phyloP scores from a whole-genome alignment of 2,329 filamentous ascomycete species.

The Claviceps digitariae region DNA sequence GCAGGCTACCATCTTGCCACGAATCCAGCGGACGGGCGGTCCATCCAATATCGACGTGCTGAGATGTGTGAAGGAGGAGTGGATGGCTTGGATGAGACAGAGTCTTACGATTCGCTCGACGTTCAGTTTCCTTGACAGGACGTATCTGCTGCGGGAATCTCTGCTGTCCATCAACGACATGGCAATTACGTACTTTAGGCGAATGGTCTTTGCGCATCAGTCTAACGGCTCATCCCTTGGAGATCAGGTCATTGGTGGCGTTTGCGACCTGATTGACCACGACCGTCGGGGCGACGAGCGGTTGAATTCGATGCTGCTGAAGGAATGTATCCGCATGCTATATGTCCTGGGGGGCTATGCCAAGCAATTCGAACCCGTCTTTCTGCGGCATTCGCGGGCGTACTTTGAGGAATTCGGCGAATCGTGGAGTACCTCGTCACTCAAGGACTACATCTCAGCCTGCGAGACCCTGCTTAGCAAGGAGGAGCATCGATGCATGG shows the following conservation, averaged over 20 bases:
- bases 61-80: constrained; percentile 40
- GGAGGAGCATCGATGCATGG: constrained; percentile 66
- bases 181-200: constrained; percentile 62
- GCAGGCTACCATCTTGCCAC: constrained; percentile 41
- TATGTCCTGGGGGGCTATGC: constrained; percentile 74
- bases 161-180: constrained; percentile 67
- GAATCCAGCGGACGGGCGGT: constrained; percentile 36
- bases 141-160: constrained; percentile 66
- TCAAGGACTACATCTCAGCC: constrained; percentile 64
- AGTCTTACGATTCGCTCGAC: constrained; percentile 64
- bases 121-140: constrained; percentile 88
- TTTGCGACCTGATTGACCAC: constrained; percentile 61
- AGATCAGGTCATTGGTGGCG: constrained; percentile 30
- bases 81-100: constrained; percentile 68
- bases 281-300: constrained; percentile 48
- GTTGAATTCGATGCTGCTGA: constrained; percentile 54
- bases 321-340: constrained; percentile 66
- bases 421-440: constrained; percentile 44
- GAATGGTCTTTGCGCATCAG: constrained; percentile 30
- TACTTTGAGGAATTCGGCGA: constrained; percentile 62
- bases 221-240: constrained; percentile 12
- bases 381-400: constrained; percentile 51
- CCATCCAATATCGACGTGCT: constrained; percentile 50
- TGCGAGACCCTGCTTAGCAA: constrained; percentile 54
- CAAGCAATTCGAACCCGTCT: constrained; percentile 62